Base-by-base conservation (phyloP, 2,329 filamentous ascomycete species). In the Bipolaris zeicola region DNA sequence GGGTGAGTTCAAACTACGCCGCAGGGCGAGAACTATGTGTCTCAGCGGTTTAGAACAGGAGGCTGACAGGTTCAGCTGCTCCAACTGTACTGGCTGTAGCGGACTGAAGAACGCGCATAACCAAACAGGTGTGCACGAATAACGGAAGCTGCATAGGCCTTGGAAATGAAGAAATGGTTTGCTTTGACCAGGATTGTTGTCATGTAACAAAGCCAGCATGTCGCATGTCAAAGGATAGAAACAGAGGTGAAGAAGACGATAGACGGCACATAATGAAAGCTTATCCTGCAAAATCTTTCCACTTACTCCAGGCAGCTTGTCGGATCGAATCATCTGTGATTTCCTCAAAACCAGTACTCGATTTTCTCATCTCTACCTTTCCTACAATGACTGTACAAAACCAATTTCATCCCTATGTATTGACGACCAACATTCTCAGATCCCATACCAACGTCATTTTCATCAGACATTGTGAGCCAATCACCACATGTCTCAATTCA, bases 1-100 rank as follows among this genome's bases (percentile, higher is more conserved):
- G 43, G 38, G 49, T 56, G 52, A 10, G 53, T 52, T n/a, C 13
- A 20, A 16, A 13, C 2, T 16, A 13, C 6, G 14, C 3, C 10
- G 3, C 20, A 26, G 11, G 3, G 22, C 14, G 39, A 24, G 24
- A 24, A 42, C n/a, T 6, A 13, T 3, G 24, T 16, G 14, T 5
- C 10, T 3, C 6, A 6, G 3, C 6, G 26, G n/a, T 13, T 31
- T 6, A 6, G 14, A 43, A 39, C 3, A 16, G 5, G 18, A 44
- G 13, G 8, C 55, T 57, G n/a, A 57, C 45, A 7, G 10, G 33
- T 10, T 16, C 39, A 59, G 53, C 41, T 59, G 57, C 41, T 24
- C 33, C 8, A 60, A 57, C 20, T 60, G 57, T 31, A 50, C 50
- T 6, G 43, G 57, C 37, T 60, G 57, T 18, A 46, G 33, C 28